These are phyloP conservation scores for Acorus gramineus DNA, from an alignment of 106 monocot species.

Conservation along the genomic window DNA sequence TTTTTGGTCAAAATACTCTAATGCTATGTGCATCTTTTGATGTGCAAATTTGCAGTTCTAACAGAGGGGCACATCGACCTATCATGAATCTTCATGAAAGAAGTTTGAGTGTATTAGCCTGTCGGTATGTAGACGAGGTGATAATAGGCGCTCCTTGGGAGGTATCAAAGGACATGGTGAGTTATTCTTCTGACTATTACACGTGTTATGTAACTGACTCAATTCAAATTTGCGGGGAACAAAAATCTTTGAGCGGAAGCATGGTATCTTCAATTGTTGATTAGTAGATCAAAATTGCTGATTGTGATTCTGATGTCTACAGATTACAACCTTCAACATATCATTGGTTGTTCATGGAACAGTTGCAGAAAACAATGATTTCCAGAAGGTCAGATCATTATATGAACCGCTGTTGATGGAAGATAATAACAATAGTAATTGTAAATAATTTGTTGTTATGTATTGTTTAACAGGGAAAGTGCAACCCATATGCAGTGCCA, in stretches of 20 bases:
- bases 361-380: conserved; percentile 61
- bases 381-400: conserved; percentile 29
- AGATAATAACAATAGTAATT: background rate
- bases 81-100: conserved; percentile 99
- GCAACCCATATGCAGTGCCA: conserved; percentile 34
- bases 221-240: too few relatives aligned
- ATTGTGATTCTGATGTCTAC: conserved; percentile 6
- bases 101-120: conserved; percentile 96
- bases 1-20: too few relatives aligned
- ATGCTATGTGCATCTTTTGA: background rate
- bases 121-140: conserved; percentile 96
- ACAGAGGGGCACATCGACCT: conserved; percentile 77
- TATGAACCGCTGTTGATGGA: background rate
- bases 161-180: conserved; percentile 87
- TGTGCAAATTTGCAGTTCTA: conserved; percentile 34
- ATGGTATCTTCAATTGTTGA: background rate
- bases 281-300: background rate
- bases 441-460: background rate
- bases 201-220: too few relatives aligned
- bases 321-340: conserved; percentile 77
- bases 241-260: too few relatives aligned
- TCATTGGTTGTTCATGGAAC: conserved; percentile 71
- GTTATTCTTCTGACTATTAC: conserved; percentile 1
- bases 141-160: conserved; percentile 98
- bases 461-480: conserved; percentile 9